Percentiles rank a stretch among this genome's conserved stretches.
These are phyloP conservation scores for Sporopachydermia lactativora DNA, from an alignment of 805 yeast genomes.

Conservation along the genomic window DNA sequence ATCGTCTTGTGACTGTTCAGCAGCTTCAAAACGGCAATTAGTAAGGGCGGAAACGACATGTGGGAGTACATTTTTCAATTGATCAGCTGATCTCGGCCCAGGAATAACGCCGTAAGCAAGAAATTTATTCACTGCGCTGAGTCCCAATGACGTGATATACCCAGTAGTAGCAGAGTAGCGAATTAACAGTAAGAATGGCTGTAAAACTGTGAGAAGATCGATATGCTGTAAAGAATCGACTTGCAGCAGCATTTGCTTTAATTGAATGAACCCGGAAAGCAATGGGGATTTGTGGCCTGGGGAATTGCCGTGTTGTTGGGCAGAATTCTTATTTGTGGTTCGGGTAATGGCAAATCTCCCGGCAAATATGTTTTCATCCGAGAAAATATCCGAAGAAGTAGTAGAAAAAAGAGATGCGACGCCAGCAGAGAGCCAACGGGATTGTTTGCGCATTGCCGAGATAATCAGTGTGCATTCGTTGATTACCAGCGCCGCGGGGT, in stretches of 20 bases:
- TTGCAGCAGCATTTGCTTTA: constrained; percentile 56
- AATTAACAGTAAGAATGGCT: constrained; percentile 76
- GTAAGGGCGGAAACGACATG: constrained; percentile 68
- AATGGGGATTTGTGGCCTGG: constrained; percentile 35
- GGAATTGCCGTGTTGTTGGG: constrained; percentile 5
- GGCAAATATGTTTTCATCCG: constrained; percentile 25
- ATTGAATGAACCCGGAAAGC: constrained; percentile 63
- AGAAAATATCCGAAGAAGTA: constrained; percentile 34
- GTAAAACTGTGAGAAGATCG: constrained; percentile 61
- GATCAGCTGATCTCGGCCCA: neutral
- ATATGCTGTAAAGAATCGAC: constrained; percentile 36
- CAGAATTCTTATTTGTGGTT: constrained; percentile 9
- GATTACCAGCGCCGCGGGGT: constrained; percentile 69
- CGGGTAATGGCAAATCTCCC: constrained; percentile 18
- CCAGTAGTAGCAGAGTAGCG: constrained; percentile 82
- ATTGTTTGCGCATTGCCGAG: constrained; percentile 79
- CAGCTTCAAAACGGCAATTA: constrained; percentile 91
- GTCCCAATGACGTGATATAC: constrained; percentile 66
- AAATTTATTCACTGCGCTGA: constrained; percentile 62
- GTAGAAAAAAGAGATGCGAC: constrained; percentile 79
- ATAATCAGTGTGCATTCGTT: constrained; percentile 80
- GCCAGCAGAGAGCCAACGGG: constrained; percentile 62
- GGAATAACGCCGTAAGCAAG: constrained; percentile 51
- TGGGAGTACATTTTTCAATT: constrained; percentile 32
- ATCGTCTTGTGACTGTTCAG: constrained; percentile 86